Evolutionary conservation across 176 grass and related monocot species (phyloP), one percentile per base, ranked within the genome.

Genomic region (Zoysia japonica): DNA sequence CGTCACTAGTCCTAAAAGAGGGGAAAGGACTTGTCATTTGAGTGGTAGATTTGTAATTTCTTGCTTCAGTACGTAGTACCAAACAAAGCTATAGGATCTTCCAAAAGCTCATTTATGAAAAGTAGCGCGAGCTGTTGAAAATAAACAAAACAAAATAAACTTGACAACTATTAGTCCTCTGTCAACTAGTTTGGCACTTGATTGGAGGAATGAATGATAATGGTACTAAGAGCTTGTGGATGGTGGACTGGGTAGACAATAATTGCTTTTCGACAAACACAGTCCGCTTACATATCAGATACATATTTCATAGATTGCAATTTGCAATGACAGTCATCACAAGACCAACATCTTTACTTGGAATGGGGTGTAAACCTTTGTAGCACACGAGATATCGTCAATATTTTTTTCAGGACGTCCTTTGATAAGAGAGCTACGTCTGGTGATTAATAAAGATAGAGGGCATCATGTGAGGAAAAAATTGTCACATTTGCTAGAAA

Each of bases 401-500:
- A 28, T 28, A 45, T 42, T 16, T 12, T 70, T 78, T 44, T 1
- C 0, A 17, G 11, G 3, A n/a, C 8, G 2, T 48, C 14, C 7
- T 82, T 67, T 64, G 38, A 20, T 61, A 63, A 40, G 37, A 52
- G 65, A 44, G 11, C 17, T 70, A 37, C 36, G 4, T 17, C 7
- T 44, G 14, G 19, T 49, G 36, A 14, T 20, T 75, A 17, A 16
- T 15, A 76, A 20, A 9, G 12, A 36, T 14, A 85, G 43, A 46
- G n/a, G 40, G 41, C 64, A 36, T 6, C 57, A 20, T 49, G 42
- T 43, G 43, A 64, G 1, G 17, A 37, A 78, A 41, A 5, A 1
- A 76, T 55, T 68, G 15, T 46, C 39, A 68, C 43, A 67, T 81
- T 66, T 70, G 60, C 82, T 81, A 70, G 57, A 71, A 71, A 88